Evolutionary conservation across 2,329 filamentous ascomycete genomes (phyloP), one percentile per base, ranked within the genome.

Genomic region (Pseudofabraea citricarpa): DNA sequence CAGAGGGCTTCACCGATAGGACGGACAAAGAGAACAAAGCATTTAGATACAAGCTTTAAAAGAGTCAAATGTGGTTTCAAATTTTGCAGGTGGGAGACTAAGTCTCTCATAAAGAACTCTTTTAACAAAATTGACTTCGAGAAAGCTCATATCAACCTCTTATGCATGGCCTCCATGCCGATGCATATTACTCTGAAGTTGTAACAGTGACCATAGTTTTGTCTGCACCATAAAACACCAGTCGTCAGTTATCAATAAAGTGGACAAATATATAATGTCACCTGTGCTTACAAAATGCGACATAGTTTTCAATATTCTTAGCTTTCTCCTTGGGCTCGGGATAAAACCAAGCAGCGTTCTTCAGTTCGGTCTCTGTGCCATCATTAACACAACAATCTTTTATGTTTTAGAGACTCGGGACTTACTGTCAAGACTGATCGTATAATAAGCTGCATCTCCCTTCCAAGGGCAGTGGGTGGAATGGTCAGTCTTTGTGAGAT

Each of bases 301-400:
- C 67, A 57, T 66, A 64, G 16, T 63, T 62, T 56, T 66, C 69
- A 45, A 71, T 71, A 49, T 64, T 64, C 31, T 57, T 57, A 35
- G 66, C 68, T 47, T 62, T 65, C 12, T 65, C 61, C 38, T 58
- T 55, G 2, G 69, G 66, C 18, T 64, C 49, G 1, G 69, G 63
- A 43, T 73, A 73, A 44, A 64, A 71, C 69, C 70, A 72, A 10
- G 70, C 70, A 1, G 66, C 66, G 49, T 73, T 68, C 46, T 67
- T 65, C 41, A 70, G 47, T 40, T 61, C 59, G 1, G 58, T 61
- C 51, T 56, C 64, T 65, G 19, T 49, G 15, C 21, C 19, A 31
- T 2, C 9, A 41, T 27, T 26, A 18, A 13, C 15, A 5, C 19
- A n/a, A 22, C 33, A 33, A 15, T 26, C 23, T 22, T 7, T 2